A percentile compares a stretch with the other conserved stretches of the same genome.
phyloP scores from a whole-genome alignment of 805 yeast species.

The Saccharomycodes ludwigii region DNA sequence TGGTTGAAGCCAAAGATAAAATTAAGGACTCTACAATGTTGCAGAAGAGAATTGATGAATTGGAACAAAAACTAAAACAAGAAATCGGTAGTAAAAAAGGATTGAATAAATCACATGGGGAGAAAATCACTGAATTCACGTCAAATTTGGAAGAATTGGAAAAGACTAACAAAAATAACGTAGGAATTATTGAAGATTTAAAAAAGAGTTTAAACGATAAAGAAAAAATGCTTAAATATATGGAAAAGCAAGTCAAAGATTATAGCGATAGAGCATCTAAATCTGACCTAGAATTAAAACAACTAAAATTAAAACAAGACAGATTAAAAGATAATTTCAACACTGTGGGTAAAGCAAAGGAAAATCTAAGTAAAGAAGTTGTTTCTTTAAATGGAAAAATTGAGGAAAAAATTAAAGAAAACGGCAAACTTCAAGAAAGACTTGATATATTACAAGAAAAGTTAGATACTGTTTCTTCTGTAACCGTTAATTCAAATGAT shows the following conservation, averaged over 20 bases:
- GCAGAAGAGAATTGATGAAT: slow-evolving; percentile 7
- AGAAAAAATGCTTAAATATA: slow-evolving; percentile 26
- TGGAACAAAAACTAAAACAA: slow-evolving; percentile 9
- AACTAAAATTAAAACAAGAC: slow-evolving; percentile 19
- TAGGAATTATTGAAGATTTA: slow-evolving; percentile 14
- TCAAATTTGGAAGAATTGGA: slow-evolving; percentile 19
- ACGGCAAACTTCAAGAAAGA: slow-evolving; percentile 31
- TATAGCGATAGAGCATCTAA: slow-evolving; percentile 20
- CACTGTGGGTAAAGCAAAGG: slow-evolving; percentile 24
- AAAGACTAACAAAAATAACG: slow-evolving; percentile 16
- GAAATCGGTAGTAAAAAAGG: slow-evolving; percentile 6
- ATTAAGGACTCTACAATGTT: slow-evolving; percentile 27
- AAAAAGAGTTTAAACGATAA: slow-evolving; percentile 19
- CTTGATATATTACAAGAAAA: slow-evolving; percentile 27
- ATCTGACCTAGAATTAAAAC: slow-evolving; percentile 17
- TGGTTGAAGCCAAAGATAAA: slow-evolving; percentile 57
- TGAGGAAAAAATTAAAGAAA: slow-evolving; percentile 26
- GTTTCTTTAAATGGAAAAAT: slow-evolving; percentile 25
- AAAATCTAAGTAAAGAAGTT: slow-evolving; percentile 25
- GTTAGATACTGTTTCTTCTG: slow-evolving; percentile 25
- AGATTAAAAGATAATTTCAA: slow-evolving; percentile 12
- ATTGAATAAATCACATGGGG: slow-evolving; percentile 8
- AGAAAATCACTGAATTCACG: slow-evolving; percentile 13
- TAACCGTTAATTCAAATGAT: slow-evolving; percentile 28
- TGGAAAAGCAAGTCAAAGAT: slow-evolving; percentile 31